Evolutionary conservation across 495 filamentous ascomycete species (phyloP), one percentile per base, ranked within the genome.

Genomic region (Aspergillus sclerotioniger): DNA sequence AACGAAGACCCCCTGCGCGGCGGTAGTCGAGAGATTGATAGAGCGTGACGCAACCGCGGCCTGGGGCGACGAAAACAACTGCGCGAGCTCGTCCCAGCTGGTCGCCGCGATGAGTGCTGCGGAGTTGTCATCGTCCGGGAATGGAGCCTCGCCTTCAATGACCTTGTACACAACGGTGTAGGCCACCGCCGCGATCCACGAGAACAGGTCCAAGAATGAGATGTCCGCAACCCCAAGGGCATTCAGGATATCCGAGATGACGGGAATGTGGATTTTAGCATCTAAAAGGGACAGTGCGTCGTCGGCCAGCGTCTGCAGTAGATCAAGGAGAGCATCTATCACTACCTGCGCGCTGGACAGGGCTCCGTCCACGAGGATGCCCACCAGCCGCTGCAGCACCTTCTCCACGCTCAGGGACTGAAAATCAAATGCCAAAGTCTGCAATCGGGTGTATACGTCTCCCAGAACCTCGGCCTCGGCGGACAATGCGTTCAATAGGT

Each of bases 171-270:
- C 19, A 7, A 61, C 47, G 0, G 58, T 61, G n/a, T 15, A 37
- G 7, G 20, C 53, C 1, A 41, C 53, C 3, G 47, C 53, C 0
- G 15, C 53, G 19, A 61, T 56, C 53, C 53, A 61, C 10, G 37
- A 35, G 28, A 61, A 47, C 0, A 61, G 25, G 35, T 56, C 58
- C 0, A 61, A 48, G 19, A 61, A 56, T 5, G 46, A 45, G 6
- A 61, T 46, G 15, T 61, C 58, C 7, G 47, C 46, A 0, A 61
- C 35, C 3, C 58, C 58, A 28, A 61, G 52, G 0, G 20, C 39
- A 25, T 53, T 56, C 16, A 61, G 58, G 25, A 61, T 52, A 12
- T 52, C 53, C 4, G 58, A 61, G 28, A 61, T 61, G 25, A 61
- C 29, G 1, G 58, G 58, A 47, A 56, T 61, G 29, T 61, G 58